A percentile compares a stretch with the other conserved stretches of the same genome.
Conservation (phyloP, 1,284 basidiomycete genomes). For the Cryptococcus jaspeensis region DNA sequence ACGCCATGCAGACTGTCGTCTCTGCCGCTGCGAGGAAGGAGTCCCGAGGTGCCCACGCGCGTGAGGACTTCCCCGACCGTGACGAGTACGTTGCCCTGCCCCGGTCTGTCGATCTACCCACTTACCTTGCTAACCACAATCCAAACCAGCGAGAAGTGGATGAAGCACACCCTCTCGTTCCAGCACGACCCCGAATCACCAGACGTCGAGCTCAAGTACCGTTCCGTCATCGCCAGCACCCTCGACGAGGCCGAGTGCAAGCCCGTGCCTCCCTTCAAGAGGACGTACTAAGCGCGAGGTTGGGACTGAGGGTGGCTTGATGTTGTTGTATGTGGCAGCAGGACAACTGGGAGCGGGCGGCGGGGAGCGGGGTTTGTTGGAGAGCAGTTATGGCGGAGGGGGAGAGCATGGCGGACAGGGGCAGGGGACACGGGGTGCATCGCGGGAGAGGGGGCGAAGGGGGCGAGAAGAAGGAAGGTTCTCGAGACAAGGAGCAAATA, state of each 20-base stretch:
- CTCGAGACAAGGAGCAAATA: too few species aligned
- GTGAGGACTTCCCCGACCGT: slow-evolving; percentile 82
- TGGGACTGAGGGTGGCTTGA: too few species aligned
- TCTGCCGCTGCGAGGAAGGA: slow-evolving; percentile 95
- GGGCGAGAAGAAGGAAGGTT: too few species aligned
- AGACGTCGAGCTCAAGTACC: slow-evolving; percentile 87
- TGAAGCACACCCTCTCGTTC: slow-evolving; percentile 90
- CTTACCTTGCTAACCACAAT: slow-evolving; percentile 5
- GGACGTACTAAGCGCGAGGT: slow-evolving; percentile 11
- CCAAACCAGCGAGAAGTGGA: slow-evolving; percentile 76
- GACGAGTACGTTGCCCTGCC: slow-evolving; percentile 59
- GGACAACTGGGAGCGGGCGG: too few species aligned
- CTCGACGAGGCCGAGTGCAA: slow-evolving; percentile 96
- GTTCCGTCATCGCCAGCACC: slow-evolving; percentile 77
- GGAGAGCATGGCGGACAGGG: too few species aligned
- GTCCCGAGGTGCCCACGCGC: slow-evolving; percentile 94
- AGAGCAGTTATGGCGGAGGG: too few species aligned
- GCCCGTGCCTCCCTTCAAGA: slow-evolving; percentile 50
- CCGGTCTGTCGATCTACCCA: background rate
- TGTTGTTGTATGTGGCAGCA: too few species aligned
- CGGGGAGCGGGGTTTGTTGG: too few species aligned
- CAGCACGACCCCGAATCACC: slow-evolving; percentile 69
- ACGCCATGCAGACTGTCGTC: slow-evolving; percentile 92
- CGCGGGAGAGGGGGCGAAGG: too few species aligned
- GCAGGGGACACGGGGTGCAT: too few species aligned